Percentiles rank a stretch among this genome's conserved stretches.
Evolutionary conservation across 169 alveolate genomes (phyloP).

Genomic region (Plasmodium relictum): DNA sequence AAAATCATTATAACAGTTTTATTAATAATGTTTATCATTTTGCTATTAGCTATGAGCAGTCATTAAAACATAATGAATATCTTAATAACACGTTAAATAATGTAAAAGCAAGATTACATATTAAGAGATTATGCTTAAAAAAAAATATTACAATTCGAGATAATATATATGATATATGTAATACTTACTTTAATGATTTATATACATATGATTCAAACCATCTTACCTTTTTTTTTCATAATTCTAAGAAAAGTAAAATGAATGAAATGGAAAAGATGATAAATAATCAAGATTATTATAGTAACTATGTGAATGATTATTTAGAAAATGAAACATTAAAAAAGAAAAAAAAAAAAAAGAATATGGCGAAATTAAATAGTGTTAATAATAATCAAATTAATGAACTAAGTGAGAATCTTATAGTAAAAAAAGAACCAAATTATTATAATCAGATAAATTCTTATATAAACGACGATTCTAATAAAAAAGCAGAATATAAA

Average conservation of each 20-base stretch:
- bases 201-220: slow-evolving; percentile 42
- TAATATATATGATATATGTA: slow-evolving; percentile 44
- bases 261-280: slow-evolving; percentile 9
- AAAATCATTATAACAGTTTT: slow-evolving; percentile 58
- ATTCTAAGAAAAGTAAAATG: slow-evolving; percentile 12
- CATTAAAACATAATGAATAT: slow-evolving; percentile 55
- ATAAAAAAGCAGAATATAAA: background rate
- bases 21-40: slow-evolving; percentile 63
- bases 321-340: slow-evolving; percentile 33
- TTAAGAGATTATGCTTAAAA: slow-evolving; percentile 35
- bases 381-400: background rate
- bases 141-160: slow-evolving; percentile 37
- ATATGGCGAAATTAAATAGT: background rate
- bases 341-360: slow-evolving; percentile 31
- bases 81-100: slow-evolving; percentile 36
- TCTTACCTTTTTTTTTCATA: slow-evolving; percentile 22
- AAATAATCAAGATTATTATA: slow-evolving; percentile 49
- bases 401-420: background rate
- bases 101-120: slow-evolving; percentile 32
- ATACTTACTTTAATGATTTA: slow-evolving; percentile 45
- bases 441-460: background rate
- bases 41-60: slow-evolving; percentile 61
- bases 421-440: background rate
- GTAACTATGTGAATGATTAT: slow-evolving; percentile 63
- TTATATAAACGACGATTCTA: background rate